phyloP scores from a whole-genome alignment of 2,329 filamentous ascomycete species.

The Penicillium vulpinum region DNA sequence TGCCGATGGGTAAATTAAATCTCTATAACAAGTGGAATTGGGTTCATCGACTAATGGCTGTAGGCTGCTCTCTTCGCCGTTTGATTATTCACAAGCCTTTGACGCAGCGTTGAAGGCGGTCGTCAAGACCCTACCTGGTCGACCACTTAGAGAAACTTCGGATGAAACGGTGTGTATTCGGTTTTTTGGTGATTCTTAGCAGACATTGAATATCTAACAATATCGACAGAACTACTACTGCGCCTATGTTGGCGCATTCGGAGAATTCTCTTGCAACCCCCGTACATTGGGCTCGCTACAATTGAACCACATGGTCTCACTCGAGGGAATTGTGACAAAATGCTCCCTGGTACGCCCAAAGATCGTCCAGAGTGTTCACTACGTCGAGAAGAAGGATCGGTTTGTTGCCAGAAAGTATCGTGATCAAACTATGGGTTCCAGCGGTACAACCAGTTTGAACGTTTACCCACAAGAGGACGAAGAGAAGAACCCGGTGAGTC shows the following conservation, averaged over 20 bases:
- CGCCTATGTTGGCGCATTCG: constrained; percentile 95
- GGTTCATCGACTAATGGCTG: constrained; percentile 16
- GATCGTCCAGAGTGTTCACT: constrained; percentile 97
- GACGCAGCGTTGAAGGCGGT: constrained; percentile 87
- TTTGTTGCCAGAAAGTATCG: constrained; percentile 90
- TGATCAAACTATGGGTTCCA: constrained; percentile 94
- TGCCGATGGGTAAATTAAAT: constrained; percentile 59
- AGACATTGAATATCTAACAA: constrained; percentile 6
- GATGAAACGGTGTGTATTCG: constrained; percentile 64
- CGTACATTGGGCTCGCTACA: constrained; percentile 85
- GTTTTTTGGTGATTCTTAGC: neutral
- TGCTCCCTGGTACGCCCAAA: constrained; percentile 95
- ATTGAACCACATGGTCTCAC: constrained; percentile 93
- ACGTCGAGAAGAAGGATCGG: constrained; percentile 80
- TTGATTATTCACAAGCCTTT: constrained; percentile 86
- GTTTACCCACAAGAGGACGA: constrained; percentile 95
- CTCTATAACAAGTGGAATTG: neutral
- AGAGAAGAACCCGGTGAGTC: constrained; percentile 73
- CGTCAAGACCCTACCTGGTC: constrained; percentile 74
- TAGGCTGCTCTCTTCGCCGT: constrained; percentile 74
- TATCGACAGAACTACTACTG: constrained; percentile 72
- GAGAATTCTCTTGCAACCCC: constrained; percentile 91
- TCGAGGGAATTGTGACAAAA: constrained; percentile 96
- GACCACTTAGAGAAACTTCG: constrained; percentile 71
- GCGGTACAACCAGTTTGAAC: constrained; percentile 81